Percentiles rank a stretch among this genome's conserved stretches.
Conservation (phyloP, 257 asterid species). For the Penstemon eatonii region DNA sequence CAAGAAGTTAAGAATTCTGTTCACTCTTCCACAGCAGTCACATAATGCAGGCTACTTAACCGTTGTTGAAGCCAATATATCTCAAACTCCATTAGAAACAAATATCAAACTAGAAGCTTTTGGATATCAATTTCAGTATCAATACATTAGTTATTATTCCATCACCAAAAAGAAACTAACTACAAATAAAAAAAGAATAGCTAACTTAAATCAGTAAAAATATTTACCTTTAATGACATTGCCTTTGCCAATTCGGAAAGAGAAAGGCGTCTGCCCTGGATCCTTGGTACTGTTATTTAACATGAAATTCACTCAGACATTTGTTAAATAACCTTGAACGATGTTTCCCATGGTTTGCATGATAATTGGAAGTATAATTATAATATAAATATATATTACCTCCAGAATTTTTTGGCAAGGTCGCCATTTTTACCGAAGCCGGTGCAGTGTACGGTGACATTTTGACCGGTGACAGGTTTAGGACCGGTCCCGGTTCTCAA, state of each 20-base stretch:
- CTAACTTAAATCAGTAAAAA: not conserved
- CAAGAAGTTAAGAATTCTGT: not conserved
- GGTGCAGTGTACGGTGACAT: conserved; percentile 96
- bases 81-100: not conserved
- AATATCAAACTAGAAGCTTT: not conserved
- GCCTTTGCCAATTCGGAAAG: conserved; percentile 81
- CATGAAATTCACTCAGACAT: conserved; percentile 22
- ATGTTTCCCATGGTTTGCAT: not conserved
- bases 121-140: conserved; percentile 3
- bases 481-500: conserved; percentile 73
- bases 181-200: not conserved
- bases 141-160: not conserved
- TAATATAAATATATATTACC: conserved; percentile 39
- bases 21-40: not conserved
- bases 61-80: not conserved
- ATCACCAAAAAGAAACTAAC: not conserved
- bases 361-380: not conserved
- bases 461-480: conserved; percentile 74
- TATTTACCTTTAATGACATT: conserved; percentile 80
- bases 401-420: conserved; percentile 74
- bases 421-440: conserved; percentile 93
- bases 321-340: conserved; percentile 14
- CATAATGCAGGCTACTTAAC: not conserved
- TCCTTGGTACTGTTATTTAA: conserved; percentile 79
- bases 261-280: conserved; percentile 85